Conservation (phyloP, 768 basidiomycete genomes). For the Ramaria sp. region DNA sequence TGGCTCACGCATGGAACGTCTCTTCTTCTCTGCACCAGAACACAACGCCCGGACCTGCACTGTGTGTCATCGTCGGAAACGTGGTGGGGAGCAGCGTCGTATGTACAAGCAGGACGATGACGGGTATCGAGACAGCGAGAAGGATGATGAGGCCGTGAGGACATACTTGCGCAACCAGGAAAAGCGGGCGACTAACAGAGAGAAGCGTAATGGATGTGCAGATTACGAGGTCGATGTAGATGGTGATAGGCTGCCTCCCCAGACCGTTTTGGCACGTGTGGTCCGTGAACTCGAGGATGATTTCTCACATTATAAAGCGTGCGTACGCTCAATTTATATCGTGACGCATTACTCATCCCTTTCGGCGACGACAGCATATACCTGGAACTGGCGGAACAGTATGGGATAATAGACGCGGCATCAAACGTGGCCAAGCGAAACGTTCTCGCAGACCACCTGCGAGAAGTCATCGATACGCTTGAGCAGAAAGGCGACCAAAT, state of each 20-base stretch:
- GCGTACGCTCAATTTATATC: slow-evolving; percentile 18
- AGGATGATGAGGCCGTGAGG: slow-evolving; percentile 17
- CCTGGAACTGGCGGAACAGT: slow-evolving; percentile 83
- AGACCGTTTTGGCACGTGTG: slow-evolving; percentile 77
- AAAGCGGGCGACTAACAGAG: neutral
- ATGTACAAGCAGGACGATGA: slow-evolving; percentile 33
- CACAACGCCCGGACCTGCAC: slow-evolving; percentile 64
- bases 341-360: neutral
- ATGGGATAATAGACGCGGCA: slow-evolving; percentile 78
- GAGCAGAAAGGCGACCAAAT: slow-evolving; percentile 97
- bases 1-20: slow-evolving; percentile 61
- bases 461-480: slow-evolving; percentile 83
- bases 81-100: slow-evolving; percentile 2
- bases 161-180: neutral
- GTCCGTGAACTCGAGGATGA: slow-evolving; percentile 89
- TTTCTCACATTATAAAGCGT: slow-evolving; percentile 93
- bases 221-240: slow-evolving; percentile 11
- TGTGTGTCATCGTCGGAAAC: slow-evolving; percentile 44
- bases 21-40: slow-evolving; percentile 74
- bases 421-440: slow-evolving; percentile 75
- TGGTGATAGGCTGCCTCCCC: slow-evolving; percentile 52
- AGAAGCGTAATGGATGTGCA: neutral
- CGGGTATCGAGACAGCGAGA: slow-evolving; percentile 33
- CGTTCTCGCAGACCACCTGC: slow-evolving; percentile 78
- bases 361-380: slow-evolving; percentile 54